phyloP scores from a whole-genome alignment of 768 basidiomycete species.

The Lactarius trivialis region DNA sequence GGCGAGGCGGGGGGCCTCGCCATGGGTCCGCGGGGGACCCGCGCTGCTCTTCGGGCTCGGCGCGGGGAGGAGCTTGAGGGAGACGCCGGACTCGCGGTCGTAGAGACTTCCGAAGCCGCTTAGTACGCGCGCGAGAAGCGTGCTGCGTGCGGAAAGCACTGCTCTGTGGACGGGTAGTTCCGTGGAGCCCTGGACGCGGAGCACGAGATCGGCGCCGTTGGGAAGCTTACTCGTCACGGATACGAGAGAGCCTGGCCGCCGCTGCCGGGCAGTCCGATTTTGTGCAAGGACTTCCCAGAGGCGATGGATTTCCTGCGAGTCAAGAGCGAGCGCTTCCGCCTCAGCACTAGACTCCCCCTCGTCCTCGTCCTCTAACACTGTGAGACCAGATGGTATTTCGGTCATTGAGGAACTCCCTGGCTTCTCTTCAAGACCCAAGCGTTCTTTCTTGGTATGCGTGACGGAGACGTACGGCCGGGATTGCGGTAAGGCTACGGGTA shows the following conservation, averaged over 20 bases:
- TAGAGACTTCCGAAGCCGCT: constrained; percentile 25
- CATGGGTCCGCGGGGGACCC: constrained; percentile 14
- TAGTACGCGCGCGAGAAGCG: constrained; percentile 40
- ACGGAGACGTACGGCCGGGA: constrained; percentile 52
- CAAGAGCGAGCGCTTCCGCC: constrained; percentile 27
- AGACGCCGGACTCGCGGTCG: constrained; percentile 24
- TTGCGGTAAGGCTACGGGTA: constrained; percentile 53
- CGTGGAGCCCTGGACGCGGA: constrained; percentile 38
- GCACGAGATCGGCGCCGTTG: constrained; percentile 58
- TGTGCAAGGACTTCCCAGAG: constrained; percentile 23
- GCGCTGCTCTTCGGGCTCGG: not conserved
- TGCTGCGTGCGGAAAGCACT: constrained; percentile 57
- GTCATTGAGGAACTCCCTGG: not conserved
- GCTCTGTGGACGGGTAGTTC: constrained; percentile 57
- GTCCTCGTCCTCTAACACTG: constrained; percentile 24
- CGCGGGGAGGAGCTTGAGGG: constrained; percentile 29
- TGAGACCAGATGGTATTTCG: not conserved
- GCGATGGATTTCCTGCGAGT: constrained; percentile 32
- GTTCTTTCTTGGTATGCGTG: constrained; percentile 22
- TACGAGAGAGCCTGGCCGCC: not conserved
- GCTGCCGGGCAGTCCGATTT: constrained; percentile 6
- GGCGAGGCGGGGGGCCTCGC: constrained; percentile 29
- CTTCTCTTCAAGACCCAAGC: constrained; percentile 10
- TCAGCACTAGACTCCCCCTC: constrained; percentile 25
- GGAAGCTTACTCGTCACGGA: constrained; percentile 21